A percentile compares a stretch with the other conserved stretches of the same genome.
Evolutionary conservation across 768 basidiomycete genomes (phyloP).

Genomic region (Porphyrellus cyaneotinctus): DNA sequence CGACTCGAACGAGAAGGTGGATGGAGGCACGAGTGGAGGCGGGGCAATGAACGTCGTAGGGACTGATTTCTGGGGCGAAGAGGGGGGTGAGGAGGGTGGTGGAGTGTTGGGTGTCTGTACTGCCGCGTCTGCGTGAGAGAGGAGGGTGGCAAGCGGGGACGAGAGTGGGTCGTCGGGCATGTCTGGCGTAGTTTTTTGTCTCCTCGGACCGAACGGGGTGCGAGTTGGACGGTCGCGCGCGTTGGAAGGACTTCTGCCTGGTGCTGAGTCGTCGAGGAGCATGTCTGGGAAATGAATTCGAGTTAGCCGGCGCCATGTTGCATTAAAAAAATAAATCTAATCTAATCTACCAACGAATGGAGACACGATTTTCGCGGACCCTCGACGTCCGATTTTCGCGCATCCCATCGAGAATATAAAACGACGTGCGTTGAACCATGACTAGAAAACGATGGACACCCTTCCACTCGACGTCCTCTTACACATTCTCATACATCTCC

Average conservation of each 20-base stretch:
- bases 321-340: neutral
- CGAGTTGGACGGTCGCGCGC: slow-evolving; percentile 22
- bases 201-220: slow-evolving; percentile 20
- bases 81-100: neutral
- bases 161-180: neutral
- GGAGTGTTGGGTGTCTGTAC: slow-evolving; percentile 4
- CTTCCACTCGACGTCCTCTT: slow-evolving; percentile 41
- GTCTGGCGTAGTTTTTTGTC: neutral
- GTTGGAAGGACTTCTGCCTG: slow-evolving; percentile 4
- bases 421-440: no score
- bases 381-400: slow-evolving; percentile 24
- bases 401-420: neutral
- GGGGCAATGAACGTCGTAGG: slow-evolving; percentile 14
- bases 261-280: neutral
- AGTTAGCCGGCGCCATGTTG: neutral
- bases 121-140: slow-evolving; percentile 7
- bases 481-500: slow-evolving; percentile 39
- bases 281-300: neutral
- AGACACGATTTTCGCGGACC: slow-evolving; percentile 21
- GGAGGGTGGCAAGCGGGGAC: neutral
- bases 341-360: slow-evolving; percentile 11
- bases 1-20: slow-evolving; percentile 53
- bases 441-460: neutral
- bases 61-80: neutral
- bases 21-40: slow-evolving; percentile 43